Percentiles rank a stretch among this genome's conserved stretches.
These are phyloP conservation scores for Pseudocercospora fijiensis DNA, from an alignment of 2,329 filamentous ascomycete species.

Conservation along the genomic window DNA sequence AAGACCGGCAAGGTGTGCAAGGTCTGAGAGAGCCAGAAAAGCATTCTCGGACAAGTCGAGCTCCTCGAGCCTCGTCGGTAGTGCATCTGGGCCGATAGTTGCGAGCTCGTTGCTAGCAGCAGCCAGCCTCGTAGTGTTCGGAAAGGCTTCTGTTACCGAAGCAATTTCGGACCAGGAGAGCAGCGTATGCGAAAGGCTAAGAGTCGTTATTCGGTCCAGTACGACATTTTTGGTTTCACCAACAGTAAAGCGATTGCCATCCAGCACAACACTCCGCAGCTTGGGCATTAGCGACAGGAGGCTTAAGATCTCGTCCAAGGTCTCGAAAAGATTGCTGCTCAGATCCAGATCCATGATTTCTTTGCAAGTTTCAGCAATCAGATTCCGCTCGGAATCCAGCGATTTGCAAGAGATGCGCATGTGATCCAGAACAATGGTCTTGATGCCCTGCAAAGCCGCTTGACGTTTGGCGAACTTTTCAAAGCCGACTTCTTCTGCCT, in stretches of 20 bases:
- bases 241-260: conserved; percentile 65
- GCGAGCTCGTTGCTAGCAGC: conserved; percentile 41
- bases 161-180: conserved; percentile 42
- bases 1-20: conserved; percentile 62
- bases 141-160: conserved; percentile 52
- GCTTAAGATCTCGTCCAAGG: conserved; percentile 63
- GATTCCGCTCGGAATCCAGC: conserved; percentile 27
- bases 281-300: conserved; percentile 70
- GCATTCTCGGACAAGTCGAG: conserved; percentile 72
- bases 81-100: conserved; percentile 35
- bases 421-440: conserved; percentile 78
- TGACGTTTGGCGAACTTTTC: conserved; percentile 84
- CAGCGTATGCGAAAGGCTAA: conserved; percentile 53
- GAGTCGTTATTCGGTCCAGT: conserved; percentile 18
- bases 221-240: neutral
- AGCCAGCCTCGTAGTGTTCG: conserved; percentile 55
- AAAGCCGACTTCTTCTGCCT: conserved; percentile 91
- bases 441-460: conserved; percentile 73
- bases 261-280: conserved; percentile 48
- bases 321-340: conserved; percentile 76
- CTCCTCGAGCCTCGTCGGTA: conserved; percentile 58
- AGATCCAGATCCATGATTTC: conserved; percentile 74
- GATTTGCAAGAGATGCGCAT: conserved; percentile 55
- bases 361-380: conserved; percentile 59
- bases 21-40: conserved; percentile 59